These are phyloP conservation scores for Pseudisothecium myosuroides DNA, from an alignment of 225 moss, liverwort and hornwort genomes.

Conservation along the genomic window DNA sequence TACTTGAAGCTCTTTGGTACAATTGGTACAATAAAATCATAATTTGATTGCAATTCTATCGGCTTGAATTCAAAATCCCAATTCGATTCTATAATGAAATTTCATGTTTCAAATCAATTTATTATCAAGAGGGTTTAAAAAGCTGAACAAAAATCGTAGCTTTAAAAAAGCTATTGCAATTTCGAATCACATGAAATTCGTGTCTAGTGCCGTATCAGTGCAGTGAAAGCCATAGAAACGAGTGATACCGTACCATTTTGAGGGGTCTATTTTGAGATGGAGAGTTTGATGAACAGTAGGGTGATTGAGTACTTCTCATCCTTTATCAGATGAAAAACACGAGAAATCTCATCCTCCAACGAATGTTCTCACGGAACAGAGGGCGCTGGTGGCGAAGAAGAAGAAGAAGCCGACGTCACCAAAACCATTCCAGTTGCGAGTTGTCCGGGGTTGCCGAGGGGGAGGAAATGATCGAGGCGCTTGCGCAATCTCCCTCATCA, in stretches of 20 bases:
- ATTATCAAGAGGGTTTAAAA: background rate
- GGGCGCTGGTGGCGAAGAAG: background rate
- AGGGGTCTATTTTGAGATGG: background rate
- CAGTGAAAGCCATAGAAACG: background rate
- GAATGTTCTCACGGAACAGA: background rate
- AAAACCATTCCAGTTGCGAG: background rate
- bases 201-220: background rate
- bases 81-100: background rate
- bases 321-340: background rate
- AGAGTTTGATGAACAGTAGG: background rate
- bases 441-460: no score
- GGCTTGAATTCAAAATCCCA: background rate
- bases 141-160: background rate
- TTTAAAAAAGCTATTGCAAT: background rate
- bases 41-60: background rate
- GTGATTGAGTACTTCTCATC: background rate
- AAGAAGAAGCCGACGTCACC: background rate
- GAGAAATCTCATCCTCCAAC: background rate
- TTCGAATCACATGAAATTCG: background rate
- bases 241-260: background rate
- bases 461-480: background rate
- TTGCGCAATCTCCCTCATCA: background rate
- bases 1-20: background rate
- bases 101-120: background rate
- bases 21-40: background rate